Conservation (phyloP, 75 land plant genomes). For the Selaginella moellendorffii region DNA sequence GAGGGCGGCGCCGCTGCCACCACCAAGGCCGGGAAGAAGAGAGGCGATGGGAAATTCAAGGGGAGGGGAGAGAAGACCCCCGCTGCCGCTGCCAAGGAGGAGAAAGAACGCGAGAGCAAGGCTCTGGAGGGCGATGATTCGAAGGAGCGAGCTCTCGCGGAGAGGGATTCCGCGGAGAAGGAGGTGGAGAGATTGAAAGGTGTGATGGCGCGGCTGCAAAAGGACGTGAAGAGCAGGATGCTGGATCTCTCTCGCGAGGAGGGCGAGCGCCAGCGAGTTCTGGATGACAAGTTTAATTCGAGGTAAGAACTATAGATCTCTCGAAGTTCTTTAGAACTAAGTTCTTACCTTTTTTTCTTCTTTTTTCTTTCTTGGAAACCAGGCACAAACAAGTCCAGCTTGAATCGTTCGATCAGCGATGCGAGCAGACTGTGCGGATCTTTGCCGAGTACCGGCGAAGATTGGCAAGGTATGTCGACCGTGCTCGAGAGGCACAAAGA, state of each 20-base stretch:
- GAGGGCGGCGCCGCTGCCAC: not conserved
- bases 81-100: no score
- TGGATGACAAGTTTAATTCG: slow-evolving; percentile 67
- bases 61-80: not conserved
- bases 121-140: slow-evolving; percentile 27
- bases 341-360: no score
- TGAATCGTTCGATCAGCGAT: slow-evolving; percentile 86
- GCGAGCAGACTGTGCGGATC: slow-evolving; percentile 76
- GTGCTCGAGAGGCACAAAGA: slow-evolving; percentile 71
- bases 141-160: slow-evolving; percentile 58
- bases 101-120: no score
- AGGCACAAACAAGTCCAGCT: slow-evolving; percentile 94
- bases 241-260: slow-evolving; percentile 81
- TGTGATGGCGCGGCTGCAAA: slow-evolving; percentile 50
- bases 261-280: slow-evolving; percentile 69
- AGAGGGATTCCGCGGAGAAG: slow-evolving; percentile 70
- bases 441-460: slow-evolving; percentile 85
- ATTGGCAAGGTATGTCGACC: slow-evolving; percentile 54
- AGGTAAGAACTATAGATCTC: slow-evolving; percentile 28
- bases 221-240: slow-evolving; percentile 75
- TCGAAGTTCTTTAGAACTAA: not conserved
- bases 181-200: slow-evolving; percentile 81
- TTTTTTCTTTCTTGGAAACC: no score
- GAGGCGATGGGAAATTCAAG: not conserved
- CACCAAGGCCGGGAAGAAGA: no score